Percentiles rank a stretch among this genome's conserved stretches.
Evolutionary conservation across 1,284 basidiomycete species (phyloP).

Genomic region (Heterobasidion annosum): DNA sequence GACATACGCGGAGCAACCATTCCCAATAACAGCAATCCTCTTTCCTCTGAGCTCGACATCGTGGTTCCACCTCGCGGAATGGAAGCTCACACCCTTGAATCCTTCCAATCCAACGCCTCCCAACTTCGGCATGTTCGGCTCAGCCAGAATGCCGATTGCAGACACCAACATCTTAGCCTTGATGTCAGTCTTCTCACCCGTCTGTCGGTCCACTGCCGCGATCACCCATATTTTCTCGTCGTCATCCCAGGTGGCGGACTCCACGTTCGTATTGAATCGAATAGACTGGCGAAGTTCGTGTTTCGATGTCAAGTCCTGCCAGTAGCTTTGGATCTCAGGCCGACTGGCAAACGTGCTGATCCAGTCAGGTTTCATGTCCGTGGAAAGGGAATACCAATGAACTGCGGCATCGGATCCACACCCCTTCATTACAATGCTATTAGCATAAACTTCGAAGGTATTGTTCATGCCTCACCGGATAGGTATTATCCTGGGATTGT

Average conservation of each 20-base stretch:
- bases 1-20: conserved; percentile 50
- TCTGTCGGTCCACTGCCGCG: conserved; percentile 18
- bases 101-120: conserved; percentile 19
- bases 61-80: conserved; percentile 29
- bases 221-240: conserved; percentile 23
- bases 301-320: conserved; percentile 21
- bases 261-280: conserved; percentile 24
- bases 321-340: conserved; percentile 41
- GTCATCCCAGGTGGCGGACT: conserved; percentile 30
- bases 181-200: conserved; percentile 13
- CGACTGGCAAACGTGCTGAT: conserved; percentile 31
- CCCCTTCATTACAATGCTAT: conserved; percentile 22
- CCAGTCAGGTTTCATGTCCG: conserved; percentile 46
- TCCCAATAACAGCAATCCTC: conserved; percentile 53
- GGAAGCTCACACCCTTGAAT: conserved; percentile 34
- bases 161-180: conserved; percentile 29
- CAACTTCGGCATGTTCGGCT: conserved; percentile 26
- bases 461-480: conserved; percentile 17
- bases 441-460: neutral
- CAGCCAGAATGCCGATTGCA: conserved; percentile 31
- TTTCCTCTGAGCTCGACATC: conserved; percentile 28
- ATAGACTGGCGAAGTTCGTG: conserved; percentile 15
- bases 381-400: conserved; percentile 50
- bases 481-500: conserved; percentile 31
- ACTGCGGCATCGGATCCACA: conserved; percentile 44